Evolutionary conservation across 1,284 basidiomycete genomes (phyloP), one percentile per base, ranked within the genome.

Genomic region (Salmacisia buchloeana): DNA sequence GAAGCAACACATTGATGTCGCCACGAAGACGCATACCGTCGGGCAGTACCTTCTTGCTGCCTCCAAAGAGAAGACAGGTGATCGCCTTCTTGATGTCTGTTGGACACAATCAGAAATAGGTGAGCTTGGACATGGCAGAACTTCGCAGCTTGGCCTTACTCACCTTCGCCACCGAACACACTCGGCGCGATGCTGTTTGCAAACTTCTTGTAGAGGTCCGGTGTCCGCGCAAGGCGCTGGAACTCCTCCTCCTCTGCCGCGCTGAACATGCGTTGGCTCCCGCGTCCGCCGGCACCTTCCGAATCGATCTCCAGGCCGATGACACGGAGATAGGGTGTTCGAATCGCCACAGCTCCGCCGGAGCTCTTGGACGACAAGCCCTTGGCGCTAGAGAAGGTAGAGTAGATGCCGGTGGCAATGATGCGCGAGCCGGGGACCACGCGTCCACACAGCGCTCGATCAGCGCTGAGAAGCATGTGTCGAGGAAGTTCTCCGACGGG

Each of bases 21-120:
- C 96, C 96, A 80, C 96, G 85, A 54, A 99, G 82, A 35, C 96
- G 86, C 92, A 97, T 96, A 13, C 96, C 94, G 79, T 99, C 96
- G 0, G 96, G 96, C 12, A 99, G 83, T 56, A 97, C 85, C 82
- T 98, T 98, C 82, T 94, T 97, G n/a, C 92, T 94, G 13, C 96
- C 96, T 29, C 96, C 96, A 75, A 98, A 93, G 9, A 99, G 83
- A 13, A 98, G 83, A 80, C 94, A 97, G 0, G 91, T 87, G 56
- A 98, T 92, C 1, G 96, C 90, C 75, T 97, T 98, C 82, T 99
- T 99, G 77, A 99, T 98, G 80, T 99, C 96, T 90, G 70, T 21
- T 18, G n/a, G 31, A 39, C 9, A 25, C 7, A 23, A 3, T 6
- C 9, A 12, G n/a, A 13, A 41, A 2, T 49, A 10, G 27, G 41